phyloP scores from a whole-genome alignment of 805 yeast genomes.

The Spathaspora boniae region DNA sequence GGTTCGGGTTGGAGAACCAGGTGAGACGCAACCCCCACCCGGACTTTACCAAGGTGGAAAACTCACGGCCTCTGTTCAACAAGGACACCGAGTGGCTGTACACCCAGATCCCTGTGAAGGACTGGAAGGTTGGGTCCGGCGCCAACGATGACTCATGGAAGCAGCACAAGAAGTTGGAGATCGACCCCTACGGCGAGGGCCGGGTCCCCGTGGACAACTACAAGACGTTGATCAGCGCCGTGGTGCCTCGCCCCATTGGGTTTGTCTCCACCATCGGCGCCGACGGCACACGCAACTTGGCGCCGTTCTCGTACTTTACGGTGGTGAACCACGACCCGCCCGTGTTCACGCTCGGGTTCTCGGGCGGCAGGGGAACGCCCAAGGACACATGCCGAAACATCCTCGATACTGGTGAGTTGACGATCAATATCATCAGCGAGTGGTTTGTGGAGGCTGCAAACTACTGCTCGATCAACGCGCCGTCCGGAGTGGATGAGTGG shows the following conservation, averaged over 20 bases:
- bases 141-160: constrained; percentile 45
- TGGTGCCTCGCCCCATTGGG: constrained; percentile 62
- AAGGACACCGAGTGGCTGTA: constrained; percentile 5
- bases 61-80: constrained; percentile 11
- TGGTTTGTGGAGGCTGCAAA: constrained; percentile 68
- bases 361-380: constrained; percentile 29
- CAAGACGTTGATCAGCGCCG: constrained; percentile 46
- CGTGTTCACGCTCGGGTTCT: constrained; percentile 48
- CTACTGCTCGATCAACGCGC: constrained; percentile 44
- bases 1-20: constrained; percentile 11
- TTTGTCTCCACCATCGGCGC: constrained; percentile 46
- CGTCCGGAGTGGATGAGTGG: constrained; percentile 54
- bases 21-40: constrained; percentile 16
- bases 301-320: constrained; percentile 60
- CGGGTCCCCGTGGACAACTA: constrained; percentile 46
- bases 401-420: constrained; percentile 49
- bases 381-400: constrained; percentile 53
- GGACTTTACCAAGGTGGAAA: constrained; percentile 14
- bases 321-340: constrained; percentile 55
- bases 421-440: constrained; percentile 56
- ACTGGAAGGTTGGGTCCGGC: constrained; percentile 49
- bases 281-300: constrained; percentile 46
- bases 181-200: constrained; percentile 47
- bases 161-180: constrained; percentile 37
- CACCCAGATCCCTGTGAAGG: constrained; percentile 22